Evolutionary conservation across 2,329 filamentous ascomycete species (phyloP).

Genomic region (Epichloe gansuensis): DNA sequence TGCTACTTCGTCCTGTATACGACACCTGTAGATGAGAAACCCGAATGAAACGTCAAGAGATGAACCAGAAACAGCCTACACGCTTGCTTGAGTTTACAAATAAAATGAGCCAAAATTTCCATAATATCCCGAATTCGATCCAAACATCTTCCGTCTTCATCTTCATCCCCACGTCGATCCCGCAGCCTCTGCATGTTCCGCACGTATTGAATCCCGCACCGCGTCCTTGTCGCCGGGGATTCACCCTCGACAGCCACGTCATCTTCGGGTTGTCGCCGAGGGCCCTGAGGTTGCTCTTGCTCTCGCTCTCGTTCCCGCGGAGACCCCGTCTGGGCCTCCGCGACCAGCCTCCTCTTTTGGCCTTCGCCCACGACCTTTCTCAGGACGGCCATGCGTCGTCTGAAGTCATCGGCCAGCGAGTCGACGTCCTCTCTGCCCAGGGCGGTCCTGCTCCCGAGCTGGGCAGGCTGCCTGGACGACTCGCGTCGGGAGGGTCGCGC

Average conservation of each 20-base stretch:
- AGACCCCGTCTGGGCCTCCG: slow-evolving; percentile 3
- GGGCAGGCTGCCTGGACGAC: slow-evolving; percentile 13
- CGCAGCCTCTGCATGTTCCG: background rate
- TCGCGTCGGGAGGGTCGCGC: slow-evolving; percentile 20
- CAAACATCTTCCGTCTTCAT: background rate
- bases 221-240: background rate
- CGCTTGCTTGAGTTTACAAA: background rate
- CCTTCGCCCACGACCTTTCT: slow-evolving; percentile 41
- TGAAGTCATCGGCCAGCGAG: slow-evolving; percentile 43
- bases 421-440: slow-evolving; percentile 35
- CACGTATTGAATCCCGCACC: background rate
- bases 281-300: background rate
- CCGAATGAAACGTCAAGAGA: no score
- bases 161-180: background rate
- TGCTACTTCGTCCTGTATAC: no score
- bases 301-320: background rate
- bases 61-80: background rate
- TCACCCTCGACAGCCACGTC: background rate
- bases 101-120: no score
- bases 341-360: slow-evolving; percentile 28
- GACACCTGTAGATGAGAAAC: no score
- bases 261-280: background rate
- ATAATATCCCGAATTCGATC: background rate
- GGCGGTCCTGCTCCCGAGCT: slow-evolving; percentile 20
- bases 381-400: slow-evolving; percentile 42